Conservation (phyloP, 2,329 filamentous ascomycete species). For the Camillea tinctor region DNA sequence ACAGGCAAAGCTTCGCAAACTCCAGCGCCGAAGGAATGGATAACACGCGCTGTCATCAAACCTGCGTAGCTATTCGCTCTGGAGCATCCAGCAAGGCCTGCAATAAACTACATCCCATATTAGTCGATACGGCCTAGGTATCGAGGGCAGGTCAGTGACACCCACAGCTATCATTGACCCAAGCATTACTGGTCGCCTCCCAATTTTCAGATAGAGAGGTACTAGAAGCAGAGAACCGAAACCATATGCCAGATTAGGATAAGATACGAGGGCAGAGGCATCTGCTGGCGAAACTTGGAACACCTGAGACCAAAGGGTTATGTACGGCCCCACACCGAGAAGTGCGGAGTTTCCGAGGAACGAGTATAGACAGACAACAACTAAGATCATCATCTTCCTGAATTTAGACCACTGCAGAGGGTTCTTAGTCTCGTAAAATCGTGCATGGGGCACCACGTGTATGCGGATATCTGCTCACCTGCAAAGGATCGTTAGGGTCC, state of each 20-base stretch:
- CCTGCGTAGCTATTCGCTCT: conserved; percentile 35
- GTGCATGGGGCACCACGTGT: no score
- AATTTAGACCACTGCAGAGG: conserved; percentile 46
- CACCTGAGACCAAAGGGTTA: conserved; percentile 50
- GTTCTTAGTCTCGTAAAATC: not conserved
- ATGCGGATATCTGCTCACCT: conserved; percentile 31
- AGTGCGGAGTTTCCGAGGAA: conserved; percentile 59
- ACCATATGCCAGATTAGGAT: conserved; percentile 60
- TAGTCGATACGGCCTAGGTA: not conserved
- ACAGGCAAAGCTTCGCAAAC: conserved; percentile 46
- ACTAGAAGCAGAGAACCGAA: conserved; percentile 57
- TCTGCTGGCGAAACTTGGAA: conserved; percentile 50
- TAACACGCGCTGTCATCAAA: conserved; percentile 40
- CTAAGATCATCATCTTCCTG: conserved; percentile 57
- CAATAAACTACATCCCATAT: conserved; percentile 34
- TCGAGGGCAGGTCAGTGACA: not conserved
- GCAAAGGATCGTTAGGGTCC: conserved; percentile 60
- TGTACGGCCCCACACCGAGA: conserved; percentile 57
- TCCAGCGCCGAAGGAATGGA: conserved; percentile 41
- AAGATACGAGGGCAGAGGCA: conserved; percentile 57
- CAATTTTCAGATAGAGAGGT: conserved; percentile 52
- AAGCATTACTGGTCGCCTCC: conserved; percentile 44
- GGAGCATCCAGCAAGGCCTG: conserved; percentile 39
- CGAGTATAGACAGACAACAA: conserved; percentile 54
- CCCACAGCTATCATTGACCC: conserved; percentile 37